Evolutionary conservation across 73 alveolate genomes (phyloP).

Genomic region (Paramecium octaurelia): DNA sequence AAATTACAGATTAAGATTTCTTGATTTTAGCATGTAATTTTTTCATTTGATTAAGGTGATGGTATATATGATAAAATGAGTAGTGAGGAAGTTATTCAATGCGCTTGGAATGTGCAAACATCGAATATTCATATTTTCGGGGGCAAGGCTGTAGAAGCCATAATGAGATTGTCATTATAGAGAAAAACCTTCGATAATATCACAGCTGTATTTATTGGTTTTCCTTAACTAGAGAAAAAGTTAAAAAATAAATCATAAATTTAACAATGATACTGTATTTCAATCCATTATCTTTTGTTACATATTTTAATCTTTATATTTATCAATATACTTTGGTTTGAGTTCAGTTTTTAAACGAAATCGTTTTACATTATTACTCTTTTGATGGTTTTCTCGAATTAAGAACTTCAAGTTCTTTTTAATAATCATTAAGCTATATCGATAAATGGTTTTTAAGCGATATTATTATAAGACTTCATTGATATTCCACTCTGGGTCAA

Average conservation of each 20-base stretch:
- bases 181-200: conserved; percentile 81
- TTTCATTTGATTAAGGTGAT: conserved; percentile 64
- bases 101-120: conserved; percentile 64
- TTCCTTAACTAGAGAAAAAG: conserved; percentile 49
- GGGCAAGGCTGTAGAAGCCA: conserved; percentile 94
- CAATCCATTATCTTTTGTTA: neutral
- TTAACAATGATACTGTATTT: neutral
- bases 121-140: conserved; percentile 84
- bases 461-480: neutral
- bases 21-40: conserved; percentile 72
- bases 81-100: conserved; percentile 71
- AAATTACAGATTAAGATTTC: conserved; percentile 81
- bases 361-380: neutral
- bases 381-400: neutral
- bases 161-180: conserved; percentile 84
- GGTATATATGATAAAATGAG: conserved; percentile 80
- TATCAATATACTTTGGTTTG: neutral
- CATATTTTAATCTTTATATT: neutral
- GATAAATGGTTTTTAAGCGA: neutral
- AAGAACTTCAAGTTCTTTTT: neutral
- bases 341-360: neutral
- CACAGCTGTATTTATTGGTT: conserved; percentile 74
- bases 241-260: conserved; percentile 16
- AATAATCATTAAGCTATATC: neutral
- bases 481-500: neutral